Base-by-base conservation (phyloP, 257 asterid genomes). In the Lantana camara region DNA sequence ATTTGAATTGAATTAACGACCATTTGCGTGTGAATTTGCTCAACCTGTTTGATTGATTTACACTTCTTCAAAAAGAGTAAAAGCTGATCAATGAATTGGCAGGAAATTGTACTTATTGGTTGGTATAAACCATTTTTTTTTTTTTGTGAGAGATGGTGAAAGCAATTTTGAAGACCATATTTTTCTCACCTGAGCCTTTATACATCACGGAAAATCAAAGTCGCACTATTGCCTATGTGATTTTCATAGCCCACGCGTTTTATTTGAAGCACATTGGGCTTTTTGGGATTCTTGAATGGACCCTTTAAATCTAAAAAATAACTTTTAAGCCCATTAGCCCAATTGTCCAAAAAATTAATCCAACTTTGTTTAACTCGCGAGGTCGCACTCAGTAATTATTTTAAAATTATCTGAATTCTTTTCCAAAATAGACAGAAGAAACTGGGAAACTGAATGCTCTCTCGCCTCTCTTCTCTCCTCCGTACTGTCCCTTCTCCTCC, bases 11-110 rank as follows among this genome's bases (percentile, higher is more conserved):
- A 80, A 73, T 73, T 70, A 29, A 82, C 34, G 47, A 85, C 77
- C 75, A 81, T 72, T 66, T 90, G 96, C 61, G 95, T 14, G 65
- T 92, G 96, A 41, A 89, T 81, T 79, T 92, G 97, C 79, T 72
- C 79, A 70, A 82, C 79, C 30, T 58, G 64, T 68, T 54, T 57
- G 68, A 71, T 60, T 19, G 88, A 83, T 57, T 77, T 81, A 85
- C 90, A 74, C 37, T 59, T 61, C 60, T 74, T 78, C 64, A 92
- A 45, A 40, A 82, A 70, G 38, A 41, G 21, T 50, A 92, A 42
- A 16, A 92, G 82, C 5, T 75, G 78, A 10, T 60, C 50, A 63
- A 52, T 14, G 21, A 66, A 30, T 22, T 44, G 72, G 77, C 67
- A 67, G 75, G 75, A 70, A 55, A 78, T 53, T 63, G 57, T 67